Evolutionary conservation across 441 rosid genomes (phyloP), one percentile per base, ranked within the genome.

Genomic region (Erodium moschatum): DNA sequence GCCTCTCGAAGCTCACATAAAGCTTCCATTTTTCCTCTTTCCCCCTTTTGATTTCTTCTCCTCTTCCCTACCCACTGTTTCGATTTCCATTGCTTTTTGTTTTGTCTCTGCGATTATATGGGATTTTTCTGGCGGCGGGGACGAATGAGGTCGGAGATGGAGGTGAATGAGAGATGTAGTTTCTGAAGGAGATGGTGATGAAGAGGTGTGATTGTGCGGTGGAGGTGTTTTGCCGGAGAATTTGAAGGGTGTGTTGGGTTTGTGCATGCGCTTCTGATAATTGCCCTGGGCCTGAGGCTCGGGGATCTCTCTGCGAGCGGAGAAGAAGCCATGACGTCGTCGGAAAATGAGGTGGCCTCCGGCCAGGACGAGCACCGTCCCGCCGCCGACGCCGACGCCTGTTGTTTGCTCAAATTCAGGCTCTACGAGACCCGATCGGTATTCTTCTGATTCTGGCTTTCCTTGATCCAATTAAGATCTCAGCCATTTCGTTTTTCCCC

Each of bases 381-480:
- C 5, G 92, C 89, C 4, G 38, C 76, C 67, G 96, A 60, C 4
- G 38, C 76, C 67, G 96, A 60, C 69, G 85, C 88, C 10, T 84
- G 83, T 81, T 90, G 97, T 42, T 91, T 91, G 20, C 94, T 86
- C 75, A 86, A 81, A 69, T 89, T 87, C 84, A 81, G 83, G 80
- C 96, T 86, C 66, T 87, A 86, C 52, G 84, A 89, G 79, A 86
- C 93, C 76, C 85, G 76, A 84, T 85, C 91, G 91, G 93, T 86
- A 78, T 65, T 27, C 48, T 33, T 31, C 18, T 64, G 29, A 33
- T 33, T 15, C 38, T 20, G 42, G 50, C 70, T 66, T 64, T 66
- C 2, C 2, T 77, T 50, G 73, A 56, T 56, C 62, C 27, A 6
- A 18, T 19, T 19, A 19, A 56, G 75, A 74, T 76, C 69, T 70